A percentile compares a stretch with the other conserved stretches of the same genome.
These are phyloP conservation scores for Boletellus sp. DNA, from an alignment of 768 basidiomycete genomes.

Conservation along the genomic window DNA sequence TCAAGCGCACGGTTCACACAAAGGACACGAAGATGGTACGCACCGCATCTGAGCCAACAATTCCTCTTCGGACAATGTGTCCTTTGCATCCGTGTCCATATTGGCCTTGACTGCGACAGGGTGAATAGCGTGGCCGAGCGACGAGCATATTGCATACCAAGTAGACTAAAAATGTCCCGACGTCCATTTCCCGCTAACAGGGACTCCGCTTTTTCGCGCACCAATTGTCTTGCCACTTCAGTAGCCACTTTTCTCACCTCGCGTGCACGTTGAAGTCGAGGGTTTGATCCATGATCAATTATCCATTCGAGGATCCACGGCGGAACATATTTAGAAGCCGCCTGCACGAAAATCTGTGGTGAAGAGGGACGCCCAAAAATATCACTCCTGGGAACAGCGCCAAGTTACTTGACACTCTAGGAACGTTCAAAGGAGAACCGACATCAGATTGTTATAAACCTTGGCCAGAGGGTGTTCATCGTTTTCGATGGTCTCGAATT, in stretches of 20 bases:
- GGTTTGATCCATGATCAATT: constrained; percentile 23
- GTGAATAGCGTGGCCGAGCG: background rate
- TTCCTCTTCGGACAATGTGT: constrained; percentile 16
- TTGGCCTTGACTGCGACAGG: constrained; percentile 24
- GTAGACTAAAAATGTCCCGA: constrained; percentile 28
- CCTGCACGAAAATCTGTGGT: constrained; percentile 9
- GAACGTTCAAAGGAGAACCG: background rate
- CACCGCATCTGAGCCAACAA: constrained; percentile 9
- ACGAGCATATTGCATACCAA: constrained; percentile 30
- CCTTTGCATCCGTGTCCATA: constrained; percentile 23
- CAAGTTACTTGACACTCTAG: background rate
- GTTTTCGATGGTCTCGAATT: background rate
- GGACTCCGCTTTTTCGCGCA: constrained; percentile 12
- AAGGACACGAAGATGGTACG: background rate
- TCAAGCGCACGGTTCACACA: too few species aligned
- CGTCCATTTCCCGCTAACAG: constrained; percentile 15
- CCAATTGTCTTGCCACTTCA: constrained; percentile 12
- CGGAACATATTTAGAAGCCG: constrained; percentile 15
- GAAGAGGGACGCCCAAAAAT: constrained; percentile 14
- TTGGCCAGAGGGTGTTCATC: constrained; percentile 7
- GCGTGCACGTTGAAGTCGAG: constrained; percentile 16
- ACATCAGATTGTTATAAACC: constrained; percentile 12
- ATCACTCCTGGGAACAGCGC: constrained; percentile 22
- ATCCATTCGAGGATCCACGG: constrained; percentile 30
- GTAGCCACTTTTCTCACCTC: constrained; percentile 3